Conservation (phyloP, 2,329 filamentous ascomycete species). For the Leptosphaerulina australis region DNA sequence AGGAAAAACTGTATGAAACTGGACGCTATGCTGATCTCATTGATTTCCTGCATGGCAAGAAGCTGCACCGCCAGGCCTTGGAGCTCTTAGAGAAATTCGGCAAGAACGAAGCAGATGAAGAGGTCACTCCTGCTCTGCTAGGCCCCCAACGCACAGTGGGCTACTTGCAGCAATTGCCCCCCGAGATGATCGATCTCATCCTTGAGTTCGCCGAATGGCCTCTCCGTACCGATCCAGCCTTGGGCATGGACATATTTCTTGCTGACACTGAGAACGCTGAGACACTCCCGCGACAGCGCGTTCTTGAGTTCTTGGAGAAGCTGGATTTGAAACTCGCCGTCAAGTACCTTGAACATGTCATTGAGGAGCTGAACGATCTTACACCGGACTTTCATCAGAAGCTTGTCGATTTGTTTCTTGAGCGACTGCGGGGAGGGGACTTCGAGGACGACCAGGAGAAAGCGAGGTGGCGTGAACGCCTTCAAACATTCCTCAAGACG, state of each 20-base stretch:
- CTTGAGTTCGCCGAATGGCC: conserved; percentile 93
- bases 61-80: conserved; percentile 84
- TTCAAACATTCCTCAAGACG: conserved; percentile 75
- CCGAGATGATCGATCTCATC: conserved; percentile 87
- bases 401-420: conserved; percentile 74
- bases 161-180: conserved; percentile 87
- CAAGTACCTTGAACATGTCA: conserved; percentile 87
- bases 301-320: conserved; percentile 73
- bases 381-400: conserved; percentile 87
- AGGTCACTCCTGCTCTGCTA: conserved; percentile 64
- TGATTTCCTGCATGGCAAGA: conserved; percentile 97
- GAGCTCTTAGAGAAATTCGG: conserved; percentile 84
- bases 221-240: conserved; percentile 69
- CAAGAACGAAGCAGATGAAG: conserved; percentile 55
- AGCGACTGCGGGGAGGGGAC: conserved; percentile 53
- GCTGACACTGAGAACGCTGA: conserved; percentile 96
- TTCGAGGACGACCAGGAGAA: conserved; percentile 46
- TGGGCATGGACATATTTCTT: conserved; percentile 91
- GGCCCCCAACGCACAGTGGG: conserved; percentile 83
- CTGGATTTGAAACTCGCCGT: conserved; percentile 76
- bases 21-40: conserved; percentile 91
- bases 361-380: conserved; percentile 81
- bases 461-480: conserved; percentile 63
- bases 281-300: conserved; percentile 76
- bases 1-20: conserved; percentile 86